Evolutionary conservation across 371 early-diverging fungal species (phyloP), one percentile per base, ranked within the genome.

Genomic region (Circinella minor): DNA sequence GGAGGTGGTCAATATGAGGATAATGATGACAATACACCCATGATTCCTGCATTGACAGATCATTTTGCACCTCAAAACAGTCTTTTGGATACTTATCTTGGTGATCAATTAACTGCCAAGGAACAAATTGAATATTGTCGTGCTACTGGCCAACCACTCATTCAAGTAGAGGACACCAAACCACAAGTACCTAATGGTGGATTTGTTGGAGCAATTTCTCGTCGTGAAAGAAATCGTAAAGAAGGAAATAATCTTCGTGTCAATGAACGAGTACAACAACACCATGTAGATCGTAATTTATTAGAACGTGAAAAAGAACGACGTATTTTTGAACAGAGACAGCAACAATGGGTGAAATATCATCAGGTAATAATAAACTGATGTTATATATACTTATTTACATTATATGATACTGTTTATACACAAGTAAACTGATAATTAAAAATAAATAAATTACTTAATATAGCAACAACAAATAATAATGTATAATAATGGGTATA

Each of bases 1-100:
- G 74, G 77, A 43, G 43, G 43, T 43, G 43, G 6, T 43, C 43
- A 43, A 9, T 6, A 43, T 9, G 43, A 43, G 9, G 74, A 79
- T 43, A 59, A 66, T 2, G 73, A 74, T 43, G 69, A 73, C 46
- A 75, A 75, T 54, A 77, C 77, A 11, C 84, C 84, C 39, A 68
- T 80, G 47, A 84, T 84, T 55, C 84, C 84, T 36, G 69, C 77
- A 3, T 67, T 84, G 46, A 73, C 76, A 6, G 84, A 84, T 66
- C 78, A 81, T 55, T 84, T 84, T 80, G 84, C 84, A 36, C 78
- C 81, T 13, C 78, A 81, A 59, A 84, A 81, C 55, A 78, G 77
- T 37, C 67, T 84, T 14, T 66, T 82, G 47, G 83, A 82, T 61
- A 80, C 69, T 4, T 78, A 80, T 65, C 61, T 78, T 6, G 81